These are phyloP conservation scores for Arachis monticola DNA, from an alignment of 331 rosid species.

Conservation along the genomic window DNA sequence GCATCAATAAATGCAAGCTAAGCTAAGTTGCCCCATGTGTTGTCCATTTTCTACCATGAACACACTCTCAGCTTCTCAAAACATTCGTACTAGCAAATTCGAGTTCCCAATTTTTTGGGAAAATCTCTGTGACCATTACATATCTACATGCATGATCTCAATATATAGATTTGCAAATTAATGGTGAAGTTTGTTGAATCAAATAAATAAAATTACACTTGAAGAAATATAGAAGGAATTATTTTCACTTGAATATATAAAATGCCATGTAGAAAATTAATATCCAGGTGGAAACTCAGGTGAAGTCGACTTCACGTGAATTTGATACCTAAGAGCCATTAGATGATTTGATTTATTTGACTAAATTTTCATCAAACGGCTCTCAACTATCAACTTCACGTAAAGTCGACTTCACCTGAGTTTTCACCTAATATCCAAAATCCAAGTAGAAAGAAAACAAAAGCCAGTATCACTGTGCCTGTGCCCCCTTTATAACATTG, in stretches of 20 bases:
- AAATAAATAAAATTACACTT: background rate
- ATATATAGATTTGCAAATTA: constrained; percentile 31
- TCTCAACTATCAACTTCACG: no score
- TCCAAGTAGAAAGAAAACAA: constrained; percentile 55
- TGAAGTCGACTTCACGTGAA: no score
- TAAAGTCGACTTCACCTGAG: no score
- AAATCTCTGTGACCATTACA: constrained; percentile 29
- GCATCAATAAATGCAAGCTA: constrained; percentile 47
- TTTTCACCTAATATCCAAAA: constrained; percentile 37
- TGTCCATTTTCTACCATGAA: constrained; percentile 42
- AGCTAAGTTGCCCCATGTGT: constrained; percentile 39
- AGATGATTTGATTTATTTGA: no score
- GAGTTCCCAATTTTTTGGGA: constrained; percentile 43
- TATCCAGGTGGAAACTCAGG: constrained; percentile 24
- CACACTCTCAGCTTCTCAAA: constrained; percentile 23
- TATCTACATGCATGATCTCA: background rate
- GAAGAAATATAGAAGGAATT: background rate
- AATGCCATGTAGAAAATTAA: no score
- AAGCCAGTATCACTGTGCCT: constrained; percentile 48
- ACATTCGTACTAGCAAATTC: constrained; percentile 35
- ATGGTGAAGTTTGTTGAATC: constrained; percentile 34
- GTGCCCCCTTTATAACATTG: constrained; percentile 32
- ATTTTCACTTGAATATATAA: background rate
- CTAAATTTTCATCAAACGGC: no score
- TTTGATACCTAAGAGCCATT: no score